Evolutionary conservation across 495 filamentous ascomycete species (phyloP).

Genomic region (Coniosporium apollinis): DNA sequence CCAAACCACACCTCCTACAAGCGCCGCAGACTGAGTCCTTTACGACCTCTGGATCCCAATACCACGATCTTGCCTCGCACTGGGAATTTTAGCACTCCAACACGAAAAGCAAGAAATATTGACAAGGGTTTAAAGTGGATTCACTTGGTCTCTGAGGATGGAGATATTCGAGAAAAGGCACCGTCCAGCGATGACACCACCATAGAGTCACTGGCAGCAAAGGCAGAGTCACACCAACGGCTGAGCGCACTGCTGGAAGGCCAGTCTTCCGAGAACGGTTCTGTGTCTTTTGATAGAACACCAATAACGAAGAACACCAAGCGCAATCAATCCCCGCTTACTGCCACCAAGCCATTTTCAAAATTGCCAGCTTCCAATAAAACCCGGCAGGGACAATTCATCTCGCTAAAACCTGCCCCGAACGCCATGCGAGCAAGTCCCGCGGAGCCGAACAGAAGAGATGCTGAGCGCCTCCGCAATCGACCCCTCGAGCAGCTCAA

Average conservation of each 20-base stretch:
- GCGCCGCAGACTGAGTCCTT: too few relatives aligned
- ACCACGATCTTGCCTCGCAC: not conserved
- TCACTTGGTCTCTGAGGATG: conserved; percentile 7
- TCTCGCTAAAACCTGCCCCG: too few relatives aligned
- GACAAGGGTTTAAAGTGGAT: too few relatives aligned
- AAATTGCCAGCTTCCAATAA: conserved; percentile 2
- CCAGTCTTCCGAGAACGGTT: conserved; percentile 3
- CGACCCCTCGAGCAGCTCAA: conserved; percentile 11
- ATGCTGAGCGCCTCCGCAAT: conserved; percentile 12
- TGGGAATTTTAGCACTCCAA: too few relatives aligned
- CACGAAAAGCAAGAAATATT: too few relatives aligned
- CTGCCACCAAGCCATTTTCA: too few relatives aligned
- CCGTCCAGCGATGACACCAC: not conserved
- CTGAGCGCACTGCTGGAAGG: conserved; percentile 7
- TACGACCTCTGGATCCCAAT: conserved; percentile 9
- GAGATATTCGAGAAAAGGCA: not conserved
- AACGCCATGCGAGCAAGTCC: too few relatives aligned
- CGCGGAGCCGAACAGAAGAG: not conserved
- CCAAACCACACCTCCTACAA: too few relatives aligned
- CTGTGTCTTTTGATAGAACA: too few relatives aligned
- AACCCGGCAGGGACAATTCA: too few relatives aligned
- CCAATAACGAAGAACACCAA: too few relatives aligned
- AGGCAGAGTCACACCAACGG: conserved; percentile 2
- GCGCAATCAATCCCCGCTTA: too few relatives aligned
- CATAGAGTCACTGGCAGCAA: not conserved